Percentiles rank a stretch among this genome's conserved stretches.
These are phyloP conservation scores for Mortierella alpina DNA, from an alignment of 192 early-diverging fungal species.

Conservation along the genomic window DNA sequence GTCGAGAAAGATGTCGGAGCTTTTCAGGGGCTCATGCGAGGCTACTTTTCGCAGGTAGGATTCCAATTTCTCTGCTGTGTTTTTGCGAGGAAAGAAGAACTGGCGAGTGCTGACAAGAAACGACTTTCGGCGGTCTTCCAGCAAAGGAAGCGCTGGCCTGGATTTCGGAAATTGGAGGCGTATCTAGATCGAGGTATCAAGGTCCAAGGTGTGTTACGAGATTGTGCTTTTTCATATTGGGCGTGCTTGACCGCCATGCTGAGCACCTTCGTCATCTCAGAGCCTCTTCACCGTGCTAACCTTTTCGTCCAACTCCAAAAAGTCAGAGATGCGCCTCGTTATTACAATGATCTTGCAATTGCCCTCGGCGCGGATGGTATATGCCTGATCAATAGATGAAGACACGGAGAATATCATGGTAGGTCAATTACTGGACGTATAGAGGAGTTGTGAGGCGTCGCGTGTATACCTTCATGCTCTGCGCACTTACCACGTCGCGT, in stretches of 20 bases:
- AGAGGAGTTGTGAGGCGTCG: background rate
- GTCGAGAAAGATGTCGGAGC: slow-evolving; percentile 56
- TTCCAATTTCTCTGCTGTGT: slow-evolving; percentile 61
- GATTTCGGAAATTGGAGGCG: slow-evolving; percentile 55
- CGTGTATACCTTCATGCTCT: background rate
- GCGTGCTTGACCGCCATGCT: background rate
- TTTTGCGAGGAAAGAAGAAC: slow-evolving; percentile 57
- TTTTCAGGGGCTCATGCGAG: slow-evolving; percentile 47
- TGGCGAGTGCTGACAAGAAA: slow-evolving; percentile 50
- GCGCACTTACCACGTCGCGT: slow-evolving; percentile 52
- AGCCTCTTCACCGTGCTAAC: slow-evolving; percentile 20
- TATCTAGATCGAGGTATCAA: slow-evolving; percentile 10
- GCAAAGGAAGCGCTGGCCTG: slow-evolving; percentile 42
- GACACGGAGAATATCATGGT: slow-evolving; percentile 12
- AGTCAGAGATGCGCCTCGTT: slow-evolving; percentile 61
- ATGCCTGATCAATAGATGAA: slow-evolving; percentile 37
- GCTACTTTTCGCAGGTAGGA: slow-evolving; percentile 57
- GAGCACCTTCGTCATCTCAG: background rate
- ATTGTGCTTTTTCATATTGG: too few species aligned
- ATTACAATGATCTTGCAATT: slow-evolving; percentile 43
- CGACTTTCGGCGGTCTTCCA: slow-evolving; percentile 54
- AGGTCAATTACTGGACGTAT: background rate
- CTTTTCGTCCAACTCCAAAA: slow-evolving; percentile 63
- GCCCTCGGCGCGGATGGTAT: slow-evolving; percentile 57
- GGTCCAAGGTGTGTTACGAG: background rate